Evolutionary conservation across 208 protist genomes (phyloP), one percentile per base, ranked within the genome.

Genomic region (Trypanosoma grayi): DNA sequence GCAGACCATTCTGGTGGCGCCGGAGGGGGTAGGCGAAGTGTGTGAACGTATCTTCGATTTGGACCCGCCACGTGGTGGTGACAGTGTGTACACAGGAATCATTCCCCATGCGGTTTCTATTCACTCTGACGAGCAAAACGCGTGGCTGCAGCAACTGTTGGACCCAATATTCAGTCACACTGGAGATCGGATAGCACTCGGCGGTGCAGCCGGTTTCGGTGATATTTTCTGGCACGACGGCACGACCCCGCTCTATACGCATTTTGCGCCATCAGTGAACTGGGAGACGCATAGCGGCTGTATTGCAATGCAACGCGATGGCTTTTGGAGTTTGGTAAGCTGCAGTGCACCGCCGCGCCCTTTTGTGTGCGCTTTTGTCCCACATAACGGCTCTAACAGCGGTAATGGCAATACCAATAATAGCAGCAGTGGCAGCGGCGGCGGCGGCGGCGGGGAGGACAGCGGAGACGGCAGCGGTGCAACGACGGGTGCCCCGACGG

Each of bases 351-450:
- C 69, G 11, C 39, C 63, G 14, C 50, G 60, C 45, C 66, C 74
- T 11, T 84, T 77, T 59, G 57, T 74, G 6, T 90, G 83, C 56
- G 37, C 59, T 24, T 86, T 86, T 56, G 36, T 48, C 2, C 55
- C 68, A 5, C 39, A 58, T 34, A 13, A 43, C 13, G 47, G 48
- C 54, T 24, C 44, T 41, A 27, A 20, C 61, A 40, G 37, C 36
- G 30, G 27, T 18, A 16, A 41, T 43, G 44, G 64, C 55, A 31
- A 40, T 62, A 56, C 30, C 24, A 27, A 46, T 20, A 27, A 2
- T 31, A 5, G 20, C 14, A 50, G 30, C 44, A 18, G 18, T 27
- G 40, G n/a, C n/a, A n/a, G n/a, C n/a, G n/a, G n/a, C n/a, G n/a
- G n/a, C n/a, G n/a, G n/a, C n/a, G n/a, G n/a, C n/a, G n/a, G n/a